Evolutionary conservation across 495 filamentous ascomycete species (phyloP).

Genomic region (Barbatosphaeria neglecta): DNA sequence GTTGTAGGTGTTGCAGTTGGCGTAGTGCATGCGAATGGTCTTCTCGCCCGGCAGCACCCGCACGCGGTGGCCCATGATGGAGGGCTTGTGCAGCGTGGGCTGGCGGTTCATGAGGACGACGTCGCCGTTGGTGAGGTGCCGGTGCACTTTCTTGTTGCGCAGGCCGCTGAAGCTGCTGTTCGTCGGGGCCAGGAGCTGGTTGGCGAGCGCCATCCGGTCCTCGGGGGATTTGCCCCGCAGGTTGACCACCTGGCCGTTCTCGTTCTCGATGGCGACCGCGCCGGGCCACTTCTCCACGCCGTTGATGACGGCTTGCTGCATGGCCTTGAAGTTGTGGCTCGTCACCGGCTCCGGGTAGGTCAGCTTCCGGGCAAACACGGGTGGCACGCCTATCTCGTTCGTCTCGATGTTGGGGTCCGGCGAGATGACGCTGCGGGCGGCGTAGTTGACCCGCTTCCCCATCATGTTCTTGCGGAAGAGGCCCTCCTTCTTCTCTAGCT

Average conservation of each 20-base stretch:
- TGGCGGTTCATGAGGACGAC: constrained; percentile 98
- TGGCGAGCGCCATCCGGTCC: constrained; percentile 75
- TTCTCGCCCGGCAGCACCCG: constrained; percentile 87
- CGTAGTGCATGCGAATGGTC: constrained; percentile 98
- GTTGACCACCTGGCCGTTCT: constrained; percentile 83
- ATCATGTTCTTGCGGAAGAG: constrained; percentile 99
- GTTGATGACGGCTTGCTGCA: constrained; percentile 95
- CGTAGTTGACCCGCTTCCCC: constrained; percentile 99
- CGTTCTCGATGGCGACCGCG: constrained; percentile 87
- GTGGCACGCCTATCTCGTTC: constrained; percentile 94
- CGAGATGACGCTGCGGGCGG: constrained; percentile 93
- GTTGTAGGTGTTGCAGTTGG: constrained; percentile 99
- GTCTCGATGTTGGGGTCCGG: constrained; percentile 98
- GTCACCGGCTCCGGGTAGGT: constrained; percentile 97
- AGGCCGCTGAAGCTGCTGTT: constrained; percentile 60
- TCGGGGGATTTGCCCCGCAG: constrained; percentile 75
- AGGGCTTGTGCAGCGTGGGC: constrained; percentile 99
- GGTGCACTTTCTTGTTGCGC: constrained; percentile 90
- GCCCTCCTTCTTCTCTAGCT: constrained; percentile 97
- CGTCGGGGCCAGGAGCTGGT: constrained; percentile 85
- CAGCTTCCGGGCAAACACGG: constrained; percentile 90
- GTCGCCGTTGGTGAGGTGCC: constrained; percentile 92
- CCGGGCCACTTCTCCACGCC: constrained; percentile 90
- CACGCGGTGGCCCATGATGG: constrained; percentile 96
- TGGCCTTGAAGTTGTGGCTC: constrained; percentile 86